phyloP scores from a whole-genome alignment of 2,329 filamentous ascomycete species.

The Sarocladium brachiariae region DNA sequence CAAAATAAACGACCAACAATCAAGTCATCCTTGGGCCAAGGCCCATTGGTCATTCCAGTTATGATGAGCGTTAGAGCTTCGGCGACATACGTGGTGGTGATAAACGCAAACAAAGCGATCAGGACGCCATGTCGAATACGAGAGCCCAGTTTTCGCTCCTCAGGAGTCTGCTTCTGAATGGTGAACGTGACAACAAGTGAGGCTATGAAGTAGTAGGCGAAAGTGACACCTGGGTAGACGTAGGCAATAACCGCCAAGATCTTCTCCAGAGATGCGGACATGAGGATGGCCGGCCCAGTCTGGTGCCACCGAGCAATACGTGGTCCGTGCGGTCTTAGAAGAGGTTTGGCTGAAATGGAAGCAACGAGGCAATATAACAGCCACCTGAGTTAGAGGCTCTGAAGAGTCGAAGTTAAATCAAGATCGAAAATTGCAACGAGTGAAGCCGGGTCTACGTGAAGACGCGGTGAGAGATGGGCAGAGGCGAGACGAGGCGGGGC shows the following conservation, averaged over 20 bases:
- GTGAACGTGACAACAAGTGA: slow-evolving; percentile 45
- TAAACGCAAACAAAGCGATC: slow-evolving; percentile 29
- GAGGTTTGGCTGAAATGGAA: too few species aligned
- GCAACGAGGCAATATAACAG: too few species aligned
- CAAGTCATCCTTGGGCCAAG: slow-evolving; percentile 38
- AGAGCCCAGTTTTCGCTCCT: slow-evolving; percentile 1
- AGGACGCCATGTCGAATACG: slow-evolving; percentile 15
- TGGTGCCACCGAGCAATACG: too few species aligned
- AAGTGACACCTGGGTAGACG: slow-evolving; percentile 48
- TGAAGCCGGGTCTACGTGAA: not conserved
- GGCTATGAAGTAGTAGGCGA: slow-evolving; percentile 49
- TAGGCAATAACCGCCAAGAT: slow-evolving; percentile 47
- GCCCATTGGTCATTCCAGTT: slow-evolving; percentile 25
- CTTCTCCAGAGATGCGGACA: slow-evolving; percentile 18
- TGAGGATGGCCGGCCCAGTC: not conserved
- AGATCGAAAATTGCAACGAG: not conserved
- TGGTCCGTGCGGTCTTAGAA: too few species aligned
- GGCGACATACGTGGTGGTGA: slow-evolving; percentile 38
- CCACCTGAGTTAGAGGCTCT: too few species aligned
- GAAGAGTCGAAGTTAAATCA: too few species aligned
- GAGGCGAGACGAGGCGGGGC: not conserved
- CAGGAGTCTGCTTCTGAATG: slow-evolving; percentile 34
- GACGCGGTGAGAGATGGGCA: not conserved
- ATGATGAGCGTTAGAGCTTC: slow-evolving; percentile 37
- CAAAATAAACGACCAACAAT: slow-evolving; percentile 55